Conservation (phyloP, 2,329 filamentous ascomycete genomes). For the Aspergillus sergii region DNA sequence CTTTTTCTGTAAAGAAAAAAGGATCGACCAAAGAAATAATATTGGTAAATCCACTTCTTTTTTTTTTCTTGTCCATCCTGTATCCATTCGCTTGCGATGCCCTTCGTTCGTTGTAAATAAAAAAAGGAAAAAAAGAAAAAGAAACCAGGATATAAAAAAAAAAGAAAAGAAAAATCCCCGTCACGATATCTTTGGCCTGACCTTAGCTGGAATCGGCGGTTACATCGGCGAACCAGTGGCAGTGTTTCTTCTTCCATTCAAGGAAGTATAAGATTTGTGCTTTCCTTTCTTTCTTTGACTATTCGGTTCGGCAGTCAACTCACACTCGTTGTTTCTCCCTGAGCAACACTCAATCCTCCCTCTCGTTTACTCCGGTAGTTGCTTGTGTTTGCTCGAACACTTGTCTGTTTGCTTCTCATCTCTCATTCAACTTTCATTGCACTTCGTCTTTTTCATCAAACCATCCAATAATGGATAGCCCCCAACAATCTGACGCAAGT, state of each 20-base stretch:
- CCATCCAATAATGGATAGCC: constrained; percentile 31
- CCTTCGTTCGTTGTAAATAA: constrained; percentile 24
- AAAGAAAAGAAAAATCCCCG: neutral
- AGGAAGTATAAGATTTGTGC: constrained; percentile 26
- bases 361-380: constrained; percentile 9
- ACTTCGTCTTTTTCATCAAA: constrained; percentile 10
- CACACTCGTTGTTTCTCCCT: constrained; percentile 13
- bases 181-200: constrained; percentile 24
- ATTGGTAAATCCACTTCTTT: neutral
- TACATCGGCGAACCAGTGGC: constrained; percentile 24
- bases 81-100: constrained; percentile 19
- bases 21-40: neutral
- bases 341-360: constrained; percentile 11
- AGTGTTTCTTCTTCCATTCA: constrained; percentile 12
- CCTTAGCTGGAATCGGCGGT: constrained; percentile 21
- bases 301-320: constrained; percentile 15
- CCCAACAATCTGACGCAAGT: constrained; percentile 31
- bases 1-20: neutral
- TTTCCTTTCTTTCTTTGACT: constrained; percentile 20
- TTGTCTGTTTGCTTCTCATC: constrained; percentile 12
- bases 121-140: constrained; percentile 9
- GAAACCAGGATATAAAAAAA: neutral
- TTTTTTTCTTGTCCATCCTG: constrained; percentile 4
- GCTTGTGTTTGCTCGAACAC: constrained; percentile 11
- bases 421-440: constrained; percentile 12